Base-by-base conservation (phyloP, 352 stramenopile species). In the Pythium sp. region DNA sequence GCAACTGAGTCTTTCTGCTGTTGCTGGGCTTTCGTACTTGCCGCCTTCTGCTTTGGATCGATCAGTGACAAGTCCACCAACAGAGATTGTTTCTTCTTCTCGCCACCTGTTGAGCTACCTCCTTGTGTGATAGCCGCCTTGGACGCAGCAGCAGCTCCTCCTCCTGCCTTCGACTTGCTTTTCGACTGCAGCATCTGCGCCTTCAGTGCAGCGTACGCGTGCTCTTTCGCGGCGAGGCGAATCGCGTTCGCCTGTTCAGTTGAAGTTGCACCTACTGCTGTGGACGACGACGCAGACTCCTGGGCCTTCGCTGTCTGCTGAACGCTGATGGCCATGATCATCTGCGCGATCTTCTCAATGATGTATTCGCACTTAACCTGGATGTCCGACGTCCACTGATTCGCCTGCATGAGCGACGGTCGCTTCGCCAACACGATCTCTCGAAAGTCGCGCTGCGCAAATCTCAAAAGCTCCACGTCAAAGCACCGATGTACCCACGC, bases 171-270 rank as follows among this genome's bases (percentile, higher is more conserved):
- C 1, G 36, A 53, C 5, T 63, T 75, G 59, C 86, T 71, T 24
- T 81, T 38, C 66, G 86, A 70, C 58, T 75, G 68, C 71, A 87
- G 68, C 32, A 91, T 77, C 30, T 91, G 79, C 8, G 77, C 65
- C 55, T 92, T 92, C 8, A 92, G n/a, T 32, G 81, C 72, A 3
- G 78, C 71, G 62, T 92, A 92, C 34, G 81, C 80, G 1, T 84
- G 79, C 67, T 92, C 82, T 22, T 78, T 72, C 24, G 71, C 65
- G 15, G 70, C 67, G 5, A 80, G 51, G 0, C 74, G 68, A 28
- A 79, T 75, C 6, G 65, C 62, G 20, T 72, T 67, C 0, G 32
- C 9, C 12, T 65, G 54, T 11, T 60, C 28, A 22, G 0, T 51
- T n/a, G 22, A n/a, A 22, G 43, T 47, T 30, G 53, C 59, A 41